Evolutionary conservation across 139 green algal species (phyloP).

Genomic region (Raphidocelis subcapitata): DNA sequence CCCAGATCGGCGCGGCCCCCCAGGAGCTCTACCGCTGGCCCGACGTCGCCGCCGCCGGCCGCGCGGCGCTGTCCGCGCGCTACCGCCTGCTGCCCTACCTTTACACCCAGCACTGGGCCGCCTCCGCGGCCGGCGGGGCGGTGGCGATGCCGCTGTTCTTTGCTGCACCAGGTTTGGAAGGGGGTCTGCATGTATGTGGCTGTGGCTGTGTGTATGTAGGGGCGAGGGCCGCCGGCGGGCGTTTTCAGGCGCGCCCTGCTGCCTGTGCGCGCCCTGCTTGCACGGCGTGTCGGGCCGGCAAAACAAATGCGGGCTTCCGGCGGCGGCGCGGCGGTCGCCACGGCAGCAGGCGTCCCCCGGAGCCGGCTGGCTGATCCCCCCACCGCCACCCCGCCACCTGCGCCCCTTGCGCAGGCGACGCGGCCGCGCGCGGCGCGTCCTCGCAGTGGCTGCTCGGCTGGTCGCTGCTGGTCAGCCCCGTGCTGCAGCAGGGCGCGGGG

Average conservation of each 20-base stretch:
- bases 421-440: conserved; percentile 6
- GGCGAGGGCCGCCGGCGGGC: too few relatives aligned
- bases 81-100: conserved; percentile 67
- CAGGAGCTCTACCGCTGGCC: conserved; percentile 72
- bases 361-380: too few relatives aligned
- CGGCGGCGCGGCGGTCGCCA: too few relatives aligned
- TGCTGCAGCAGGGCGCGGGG: conserved; percentile 37
- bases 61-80: conserved; percentile 42
- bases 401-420: conserved; percentile 23
- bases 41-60: conserved; percentile 32
- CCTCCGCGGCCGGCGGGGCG: conserved; percentile 32
- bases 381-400: too few relatives aligned
- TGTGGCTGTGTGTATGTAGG: too few relatives aligned
- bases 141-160: conserved; percentile 61
- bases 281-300: too few relatives aligned
- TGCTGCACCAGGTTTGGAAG: conserved; percentile 6
- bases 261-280: too few relatives aligned
- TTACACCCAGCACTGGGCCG: conserved; percentile 37
- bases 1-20: not conserved
- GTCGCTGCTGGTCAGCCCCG: conserved; percentile 56
- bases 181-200: too few relatives aligned
- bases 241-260: too few relatives aligned
- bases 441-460: conserved; percentile 64
- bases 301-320: too few relatives aligned
- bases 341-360: too few relatives aligned